Evolutionary conservation across 305 asterid species (phyloP).

Genomic region (Fraxinus nigra): DNA sequence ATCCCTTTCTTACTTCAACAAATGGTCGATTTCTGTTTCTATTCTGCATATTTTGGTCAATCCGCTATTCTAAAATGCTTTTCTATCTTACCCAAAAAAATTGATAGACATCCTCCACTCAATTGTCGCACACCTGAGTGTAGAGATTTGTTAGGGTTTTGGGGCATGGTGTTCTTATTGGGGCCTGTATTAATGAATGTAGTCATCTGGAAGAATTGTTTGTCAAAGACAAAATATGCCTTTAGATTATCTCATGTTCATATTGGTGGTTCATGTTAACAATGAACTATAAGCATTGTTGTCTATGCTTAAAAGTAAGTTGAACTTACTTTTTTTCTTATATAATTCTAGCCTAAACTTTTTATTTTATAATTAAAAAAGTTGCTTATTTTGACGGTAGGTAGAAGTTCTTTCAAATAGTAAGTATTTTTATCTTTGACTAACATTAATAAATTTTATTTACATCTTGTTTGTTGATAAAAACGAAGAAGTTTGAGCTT

Average conservation of each 20-base stretch:
- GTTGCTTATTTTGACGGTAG: neutral
- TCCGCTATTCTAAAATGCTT: neutral
- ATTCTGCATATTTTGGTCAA: neutral
- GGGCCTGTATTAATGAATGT: neutral
- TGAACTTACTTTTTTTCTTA: neutral
- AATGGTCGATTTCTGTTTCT: neutral
- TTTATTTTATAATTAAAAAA: neutral
- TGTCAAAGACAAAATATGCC: neutral
- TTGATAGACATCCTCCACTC: neutral
- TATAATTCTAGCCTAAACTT: neutral
- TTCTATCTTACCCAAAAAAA: neutral
- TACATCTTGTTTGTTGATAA: neutral
- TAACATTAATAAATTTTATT: neutral
- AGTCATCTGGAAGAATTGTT: neutral
- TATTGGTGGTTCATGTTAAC: neutral
- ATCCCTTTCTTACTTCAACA: neutral
- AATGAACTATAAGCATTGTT: neutral
- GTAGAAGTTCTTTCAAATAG: neutral
- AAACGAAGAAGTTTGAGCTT: neutral
- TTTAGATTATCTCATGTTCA: neutral
- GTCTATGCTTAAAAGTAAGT: neutral
- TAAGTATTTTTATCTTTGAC: neutral
- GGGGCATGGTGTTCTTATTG: neutral
- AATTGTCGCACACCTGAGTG: neutral
- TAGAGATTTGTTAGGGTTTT: neutral